Evolutionary conservation across 192 early-diverging fungal species (phyloP), one percentile per base, ranked within the genome.

Genomic region (Rhizophagus clarus): DNA sequence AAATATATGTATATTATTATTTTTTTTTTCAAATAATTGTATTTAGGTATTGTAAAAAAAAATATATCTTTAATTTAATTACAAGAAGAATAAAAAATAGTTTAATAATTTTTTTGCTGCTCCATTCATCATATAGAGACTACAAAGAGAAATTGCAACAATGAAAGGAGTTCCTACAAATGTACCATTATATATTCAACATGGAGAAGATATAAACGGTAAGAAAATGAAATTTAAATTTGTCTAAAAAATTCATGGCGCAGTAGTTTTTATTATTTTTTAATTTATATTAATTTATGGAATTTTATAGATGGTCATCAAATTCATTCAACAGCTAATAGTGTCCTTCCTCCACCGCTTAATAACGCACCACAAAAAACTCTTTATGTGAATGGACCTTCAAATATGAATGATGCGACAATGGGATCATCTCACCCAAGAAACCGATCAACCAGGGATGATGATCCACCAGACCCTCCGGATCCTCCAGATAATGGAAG

Each of bases 101-200:
- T 34, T 34, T 34, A 4, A 34, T 34, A 34, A 8, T 22, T 62
- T 49, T 67, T 79, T 37, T 74, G n/a, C 68, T 32, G 40, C 71
- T 42, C 61, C 34, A 28, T 20, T 60, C 1, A 60, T 34, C 37
- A 1, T 75, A 32, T 79, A 85, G 84, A 74, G 83, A 45, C 34
- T 86, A n/a, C 85, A 86, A 66, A 81, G 85, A 61, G 83, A 84
- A 56, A 79, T 86, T 28, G 63, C 81, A 0, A 81, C 72, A 34
- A 22, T 73, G 0, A 86, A 81, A 82, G 83, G 79, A 34, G 56
- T 86, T 32, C 82, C 83, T n/a, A 2, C 72, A 6, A 72, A 45
- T 24, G 24, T 63, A 42, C 84, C 84, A 24, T 67, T 85, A 34
- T 15, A 61, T 1, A 76, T 85, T 31, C 75, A 80, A 28, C 66